Percentiles rank a stretch among this genome's conserved stretches.
phyloP scores from a whole-genome alignment of 129 eudicot genomes.

The Gnaphalium uliginosum region DNA sequence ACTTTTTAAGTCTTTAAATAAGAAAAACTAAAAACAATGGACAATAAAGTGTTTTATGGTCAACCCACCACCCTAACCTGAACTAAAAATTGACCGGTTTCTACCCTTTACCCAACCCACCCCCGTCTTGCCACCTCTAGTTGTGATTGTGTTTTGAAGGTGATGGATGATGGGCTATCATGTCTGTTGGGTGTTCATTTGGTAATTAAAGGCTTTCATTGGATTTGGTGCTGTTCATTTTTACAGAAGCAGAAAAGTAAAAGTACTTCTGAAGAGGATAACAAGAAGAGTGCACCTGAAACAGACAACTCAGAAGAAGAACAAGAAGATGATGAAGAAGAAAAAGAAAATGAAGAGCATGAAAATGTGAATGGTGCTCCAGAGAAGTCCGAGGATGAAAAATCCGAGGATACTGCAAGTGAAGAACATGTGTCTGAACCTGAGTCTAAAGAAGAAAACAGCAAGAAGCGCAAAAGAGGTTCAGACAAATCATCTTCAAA shows the following conservation, averaged over 20 bases:
- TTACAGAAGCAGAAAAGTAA: constrained; percentile 57
- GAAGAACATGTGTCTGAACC: constrained; percentile 63
- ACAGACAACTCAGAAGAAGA: constrained; percentile 56
- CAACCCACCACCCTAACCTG: too few species aligned
- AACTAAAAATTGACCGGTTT: too few species aligned
- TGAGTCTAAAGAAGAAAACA: constrained; percentile 60
- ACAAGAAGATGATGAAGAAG: constrained; percentile 44
- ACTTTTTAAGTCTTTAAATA: neutral
- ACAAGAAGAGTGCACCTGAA: constrained; percentile 45
- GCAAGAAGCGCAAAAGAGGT: constrained; percentile 46
- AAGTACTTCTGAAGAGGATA: constrained; percentile 49
- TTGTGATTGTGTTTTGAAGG: too few species aligned
- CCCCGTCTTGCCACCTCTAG: too few species aligned
- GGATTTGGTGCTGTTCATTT: neutral
- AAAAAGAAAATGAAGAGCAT: constrained; percentile 41
- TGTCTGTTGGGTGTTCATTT: neutral
- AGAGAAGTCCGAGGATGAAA: constrained; percentile 62
- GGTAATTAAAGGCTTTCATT: neutral
- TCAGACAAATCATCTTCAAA: constrained; percentile 50
- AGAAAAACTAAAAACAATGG: too few species aligned
- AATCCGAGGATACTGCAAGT: constrained; percentile 52
- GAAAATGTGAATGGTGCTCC: constrained; percentile 65
- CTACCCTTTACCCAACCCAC: too few species aligned
- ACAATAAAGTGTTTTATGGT: too few species aligned
- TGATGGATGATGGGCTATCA: too few species aligned